Evolutionary conservation across 148 eudicot genomes (phyloP).

Genomic region (Vaccinium macrocarpon): DNA sequence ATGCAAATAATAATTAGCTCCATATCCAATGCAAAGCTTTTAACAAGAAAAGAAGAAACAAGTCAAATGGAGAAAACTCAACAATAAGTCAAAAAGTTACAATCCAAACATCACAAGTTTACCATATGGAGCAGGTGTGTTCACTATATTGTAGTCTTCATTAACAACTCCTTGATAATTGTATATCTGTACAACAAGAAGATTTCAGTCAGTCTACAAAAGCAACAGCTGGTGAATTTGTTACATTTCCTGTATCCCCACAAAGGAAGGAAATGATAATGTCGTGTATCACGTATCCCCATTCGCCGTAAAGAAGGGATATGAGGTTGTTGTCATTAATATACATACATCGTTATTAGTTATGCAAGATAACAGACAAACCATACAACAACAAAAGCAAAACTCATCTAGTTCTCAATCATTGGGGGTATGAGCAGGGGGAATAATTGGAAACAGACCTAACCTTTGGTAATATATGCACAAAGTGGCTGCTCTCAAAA

Average conservation of each 20-base stretch:
- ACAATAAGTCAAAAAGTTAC: slow-evolving; percentile 17
- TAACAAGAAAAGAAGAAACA: neutral
- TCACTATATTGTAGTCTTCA: slow-evolving; percentile 87
- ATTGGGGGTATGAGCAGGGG: no score
- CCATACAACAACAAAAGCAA: neutral
- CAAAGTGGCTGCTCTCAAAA: no score
- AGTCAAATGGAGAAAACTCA: slow-evolving; percentile 10
- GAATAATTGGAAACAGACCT: no score
- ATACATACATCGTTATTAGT: neutral
- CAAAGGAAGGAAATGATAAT: neutral
- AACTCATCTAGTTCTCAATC: no score
- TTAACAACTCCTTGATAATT: slow-evolving; percentile 87
- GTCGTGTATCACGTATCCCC: neutral
- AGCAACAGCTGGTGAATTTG: neutral
- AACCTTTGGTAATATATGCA: no score
- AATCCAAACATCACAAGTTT: slow-evolving; percentile 26
- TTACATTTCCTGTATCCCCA: neutral
- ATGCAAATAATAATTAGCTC: slow-evolving; percentile 10
- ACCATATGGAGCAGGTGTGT: slow-evolving; percentile 89
- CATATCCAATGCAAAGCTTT: slow-evolving; percentile 18
- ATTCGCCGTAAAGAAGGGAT: neutral
- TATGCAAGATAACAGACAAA: neutral
- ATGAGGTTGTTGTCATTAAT: no score
- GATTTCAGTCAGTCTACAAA: slow-evolving; percentile 12
- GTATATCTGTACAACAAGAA: slow-evolving; percentile 61